A percentile compares a stretch with the other conserved stretches of the same genome.
Conservation (phyloP, 805 yeast species). For the Candida germanica region DNA sequence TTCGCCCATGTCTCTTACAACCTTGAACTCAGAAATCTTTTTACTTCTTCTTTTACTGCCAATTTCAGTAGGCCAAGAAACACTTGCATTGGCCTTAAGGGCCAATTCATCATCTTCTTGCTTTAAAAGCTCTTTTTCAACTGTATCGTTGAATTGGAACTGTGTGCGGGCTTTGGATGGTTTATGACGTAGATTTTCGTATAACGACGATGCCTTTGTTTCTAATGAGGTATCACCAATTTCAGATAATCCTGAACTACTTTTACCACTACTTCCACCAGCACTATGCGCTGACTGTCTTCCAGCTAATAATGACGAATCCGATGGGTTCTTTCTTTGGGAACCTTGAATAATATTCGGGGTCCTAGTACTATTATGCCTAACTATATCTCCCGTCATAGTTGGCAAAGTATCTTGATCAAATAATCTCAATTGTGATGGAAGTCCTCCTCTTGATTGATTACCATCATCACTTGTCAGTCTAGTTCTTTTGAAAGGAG, state of each 20-base stretch:
- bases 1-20: slow-evolving; percentile 81
- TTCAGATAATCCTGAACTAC: background rate
- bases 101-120: slow-evolving; percentile 46
- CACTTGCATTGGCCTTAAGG: slow-evolving; percentile 32
- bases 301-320: background rate
- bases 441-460: slow-evolving; percentile 29
- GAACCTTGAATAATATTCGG: slow-evolving; percentile 4
- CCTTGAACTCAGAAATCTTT: slow-evolving; percentile 64
- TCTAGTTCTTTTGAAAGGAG: slow-evolving; percentile 13
- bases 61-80: slow-evolving; percentile 46
- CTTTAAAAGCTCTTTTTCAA: slow-evolving; percentile 43
- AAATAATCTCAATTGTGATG: slow-evolving; percentile 55
- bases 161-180: background rate
- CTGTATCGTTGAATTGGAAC: slow-evolving; percentile 1
- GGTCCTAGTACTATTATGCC: slow-evolving; percentile 34
- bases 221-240: slow-evolving; percentile 44
- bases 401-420: slow-evolving; percentile 19
- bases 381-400: slow-evolving; percentile 24
- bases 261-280: background rate
- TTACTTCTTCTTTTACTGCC: slow-evolving; percentile 73
- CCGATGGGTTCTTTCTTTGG: background rate
- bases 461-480: slow-evolving; percentile 12
- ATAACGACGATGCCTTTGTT: slow-evolving; percentile 20
- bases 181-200: no score
- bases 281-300: background rate